These are phyloP conservation scores for Monosporascus sp. DNA, from an alignment of 2,329 filamentous ascomycete genomes.

Conservation along the genomic window DNA sequence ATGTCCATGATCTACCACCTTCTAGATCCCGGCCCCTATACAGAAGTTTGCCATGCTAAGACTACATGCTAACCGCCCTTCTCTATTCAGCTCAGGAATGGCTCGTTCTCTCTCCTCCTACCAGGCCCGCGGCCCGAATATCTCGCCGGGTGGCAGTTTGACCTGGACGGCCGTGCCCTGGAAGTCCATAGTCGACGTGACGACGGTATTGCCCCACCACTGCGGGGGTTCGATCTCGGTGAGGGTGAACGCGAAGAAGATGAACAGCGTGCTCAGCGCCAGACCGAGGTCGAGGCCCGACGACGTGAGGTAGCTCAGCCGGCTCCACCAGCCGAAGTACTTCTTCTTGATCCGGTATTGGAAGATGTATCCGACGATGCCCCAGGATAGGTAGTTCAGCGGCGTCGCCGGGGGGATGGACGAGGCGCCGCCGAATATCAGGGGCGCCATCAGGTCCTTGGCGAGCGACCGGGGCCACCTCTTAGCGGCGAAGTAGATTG, in stretches of 20 bases:
- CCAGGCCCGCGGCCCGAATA: constrained; percentile 57
- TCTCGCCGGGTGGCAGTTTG: constrained; percentile 45
- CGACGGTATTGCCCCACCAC: constrained; percentile 65
- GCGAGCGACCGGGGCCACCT: constrained; percentile 45
- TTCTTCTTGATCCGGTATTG: constrained; percentile 61
- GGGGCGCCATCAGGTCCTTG: constrained; percentile 52
- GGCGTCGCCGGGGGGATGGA: constrained; percentile 62
- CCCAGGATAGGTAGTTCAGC: constrained; percentile 71
- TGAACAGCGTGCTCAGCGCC: constrained; percentile 59
- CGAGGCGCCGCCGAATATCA: constrained; percentile 57
- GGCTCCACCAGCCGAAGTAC: constrained; percentile 65
- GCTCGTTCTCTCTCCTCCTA: constrained; percentile 14
- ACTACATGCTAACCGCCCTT: too few relatives aligned
- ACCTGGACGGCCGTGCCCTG: constrained; percentile 53
- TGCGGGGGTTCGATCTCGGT: constrained; percentile 54
- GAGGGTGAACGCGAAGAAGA: constrained; percentile 65
- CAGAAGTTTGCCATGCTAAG: too few relatives aligned
- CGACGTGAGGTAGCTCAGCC: constrained; percentile 67
- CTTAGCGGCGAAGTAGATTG: constrained; percentile 44
- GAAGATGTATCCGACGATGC: constrained; percentile 64
- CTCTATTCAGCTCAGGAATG: not conserved
- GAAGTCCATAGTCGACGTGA: constrained; percentile 56
- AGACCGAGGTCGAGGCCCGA: constrained; percentile 66
- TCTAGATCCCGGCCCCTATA: too few relatives aligned
- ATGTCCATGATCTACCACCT: too few relatives aligned